Conservation (phyloP, 2,329 filamentous ascomycete genomes). For the Neofusicoccum cordaticola region DNA sequence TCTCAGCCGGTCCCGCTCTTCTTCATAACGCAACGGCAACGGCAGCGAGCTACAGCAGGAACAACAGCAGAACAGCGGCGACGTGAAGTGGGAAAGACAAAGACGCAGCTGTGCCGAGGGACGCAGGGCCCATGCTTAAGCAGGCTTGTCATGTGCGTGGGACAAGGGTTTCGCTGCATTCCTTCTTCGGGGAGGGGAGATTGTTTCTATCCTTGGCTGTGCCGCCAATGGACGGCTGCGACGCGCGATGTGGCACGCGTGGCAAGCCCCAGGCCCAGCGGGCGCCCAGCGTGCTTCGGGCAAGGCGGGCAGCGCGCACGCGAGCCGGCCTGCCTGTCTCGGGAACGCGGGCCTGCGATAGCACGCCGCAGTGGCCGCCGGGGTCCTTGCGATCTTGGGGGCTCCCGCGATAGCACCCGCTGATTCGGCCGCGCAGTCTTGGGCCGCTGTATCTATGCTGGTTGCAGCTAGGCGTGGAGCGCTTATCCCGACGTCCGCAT, state of each 20-base stretch:
- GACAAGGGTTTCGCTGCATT: not conserved
- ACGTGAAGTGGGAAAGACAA: not conserved
- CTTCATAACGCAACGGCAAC: not conserved
- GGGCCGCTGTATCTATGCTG: not conserved
- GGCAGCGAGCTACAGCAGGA: not conserved
- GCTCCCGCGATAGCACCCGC: not conserved
- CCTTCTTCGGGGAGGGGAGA: not conserved
- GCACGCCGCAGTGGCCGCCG: not conserved
- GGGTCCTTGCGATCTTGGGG: no score
- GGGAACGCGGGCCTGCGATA: not conserved
- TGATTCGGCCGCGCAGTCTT: not conserved
- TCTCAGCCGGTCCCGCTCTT: not conserved
- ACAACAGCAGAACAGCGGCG: not conserved
- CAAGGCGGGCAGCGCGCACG: not conserved
- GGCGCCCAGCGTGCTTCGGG: not conserved
- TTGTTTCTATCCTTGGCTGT: not conserved
- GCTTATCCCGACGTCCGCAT: not conserved
- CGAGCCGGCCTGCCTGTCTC: conserved; percentile 1
- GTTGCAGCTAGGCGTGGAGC: not conserved
- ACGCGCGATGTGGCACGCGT: not conserved
- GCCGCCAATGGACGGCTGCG: not conserved
- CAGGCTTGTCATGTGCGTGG: not conserved
- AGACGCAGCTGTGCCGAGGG: not conserved
- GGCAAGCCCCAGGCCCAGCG: not conserved
- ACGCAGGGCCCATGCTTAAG: not conserved